Evolutionary conservation across 495 filamentous ascomycete genomes (phyloP).

Genomic region (Penicillium antarcticum): DNA sequence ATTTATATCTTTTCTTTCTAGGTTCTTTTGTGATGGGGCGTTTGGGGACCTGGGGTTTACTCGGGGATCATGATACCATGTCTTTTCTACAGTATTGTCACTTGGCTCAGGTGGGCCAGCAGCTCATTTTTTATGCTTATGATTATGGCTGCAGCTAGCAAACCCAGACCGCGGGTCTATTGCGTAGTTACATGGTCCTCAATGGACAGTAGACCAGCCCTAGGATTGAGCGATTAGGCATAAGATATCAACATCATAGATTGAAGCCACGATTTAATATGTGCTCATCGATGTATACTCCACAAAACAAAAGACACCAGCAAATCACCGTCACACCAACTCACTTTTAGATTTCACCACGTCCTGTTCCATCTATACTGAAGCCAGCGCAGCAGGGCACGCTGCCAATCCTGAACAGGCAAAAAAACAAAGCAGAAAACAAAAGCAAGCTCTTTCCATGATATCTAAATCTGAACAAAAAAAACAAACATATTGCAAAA

Average conservation of each 20-base stretch:
- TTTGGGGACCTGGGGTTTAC: conserved; percentile 8
- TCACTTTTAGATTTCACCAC: conserved; percentile 17
- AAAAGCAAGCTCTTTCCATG: conserved; percentile 58
- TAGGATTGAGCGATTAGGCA: not conserved
- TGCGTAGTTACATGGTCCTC: not conserved
- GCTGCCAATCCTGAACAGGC: conserved; percentile 66
- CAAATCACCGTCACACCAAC: conserved; percentile 18
- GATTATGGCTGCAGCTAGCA: not conserved
- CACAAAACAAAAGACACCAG: conserved; percentile 10
- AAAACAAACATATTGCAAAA: conserved; percentile 40
- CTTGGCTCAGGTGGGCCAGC: not conserved
- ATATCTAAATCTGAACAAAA: conserved; percentile 72
- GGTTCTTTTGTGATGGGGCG: conserved; percentile 9
- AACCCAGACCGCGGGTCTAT: not conserved
- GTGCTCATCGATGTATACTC: conserved; percentile 18
- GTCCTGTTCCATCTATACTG: conserved; percentile 16
- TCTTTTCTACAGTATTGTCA: conserved; percentile 11
- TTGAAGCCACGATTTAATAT: conserved; percentile 11
- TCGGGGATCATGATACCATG: conserved; percentile 27
- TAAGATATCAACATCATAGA: not conserved
- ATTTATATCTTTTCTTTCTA: not conserved
- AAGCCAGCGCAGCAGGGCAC: conserved; percentile 49
- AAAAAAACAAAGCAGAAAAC: conserved; percentile 31
- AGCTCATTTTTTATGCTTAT: not conserved
- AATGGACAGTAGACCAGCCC: too few relatives aligned